Evolutionary conservation across 2,329 filamentous ascomycete species (phyloP).

Genomic region (Ophiostoma himal-ulmi): DNA sequence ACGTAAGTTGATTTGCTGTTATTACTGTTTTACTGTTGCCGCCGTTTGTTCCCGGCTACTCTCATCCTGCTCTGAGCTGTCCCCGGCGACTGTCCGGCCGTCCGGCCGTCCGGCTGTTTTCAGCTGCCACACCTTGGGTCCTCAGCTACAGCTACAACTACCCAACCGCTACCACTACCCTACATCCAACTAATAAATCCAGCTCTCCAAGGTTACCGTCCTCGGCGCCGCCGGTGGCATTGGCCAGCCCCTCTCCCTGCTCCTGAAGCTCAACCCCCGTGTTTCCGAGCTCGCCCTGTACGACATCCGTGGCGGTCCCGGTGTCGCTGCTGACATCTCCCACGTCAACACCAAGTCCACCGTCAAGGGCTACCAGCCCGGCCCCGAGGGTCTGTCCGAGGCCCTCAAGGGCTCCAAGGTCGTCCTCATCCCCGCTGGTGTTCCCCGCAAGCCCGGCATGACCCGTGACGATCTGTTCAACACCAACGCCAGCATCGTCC

Average conservation of each 20-base stretch:
- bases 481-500: slow-evolving; percentile 99
- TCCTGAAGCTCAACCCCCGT: slow-evolving; percentile 97
- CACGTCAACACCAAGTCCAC: slow-evolving; percentile 99
- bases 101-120: background rate
- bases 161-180: slow-evolving; percentile 15
- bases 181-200: background rate
- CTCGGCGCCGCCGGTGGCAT: slow-evolving; percentile 97
- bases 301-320: slow-evolving; percentile 91
- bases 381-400: slow-evolving; percentile 65
- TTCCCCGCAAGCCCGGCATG: slow-evolving; percentile 99
- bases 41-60: background rate
- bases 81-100: background rate
- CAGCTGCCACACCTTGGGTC: background rate
- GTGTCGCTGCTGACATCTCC: slow-evolving; percentile 94
- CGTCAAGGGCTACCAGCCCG: slow-evolving; percentile 84
- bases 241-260: slow-evolving; percentile 93
- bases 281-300: slow-evolving; percentile 93
- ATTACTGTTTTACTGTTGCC: background rate
- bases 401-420: slow-evolving; percentile 85
- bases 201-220: slow-evolving; percentile 93
- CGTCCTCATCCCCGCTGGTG: slow-evolving; percentile 95
- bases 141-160: background rate
- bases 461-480: slow-evolving; percentile 99
- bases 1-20: slow-evolving; percentile 51
- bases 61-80: background rate